These are phyloP conservation scores for Aspergillus pseudoviridinutans DNA, from an alignment of 2,329 filamentous ascomycete species.

Conservation along the genomic window DNA sequence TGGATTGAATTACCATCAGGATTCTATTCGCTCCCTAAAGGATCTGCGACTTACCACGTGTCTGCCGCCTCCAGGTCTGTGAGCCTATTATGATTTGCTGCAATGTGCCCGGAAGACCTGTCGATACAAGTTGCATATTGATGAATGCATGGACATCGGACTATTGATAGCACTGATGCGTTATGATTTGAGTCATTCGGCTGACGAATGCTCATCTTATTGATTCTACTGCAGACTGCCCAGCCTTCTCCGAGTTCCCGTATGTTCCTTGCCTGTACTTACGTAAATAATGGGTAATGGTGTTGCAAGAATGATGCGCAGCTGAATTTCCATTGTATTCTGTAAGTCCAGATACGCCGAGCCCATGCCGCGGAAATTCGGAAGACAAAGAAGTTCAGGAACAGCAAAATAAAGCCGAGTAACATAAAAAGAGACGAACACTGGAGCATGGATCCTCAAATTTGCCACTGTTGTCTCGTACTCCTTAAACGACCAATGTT, in stretches of 20 bases:
- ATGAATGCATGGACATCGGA: not conserved
- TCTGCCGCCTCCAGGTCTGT: not conserved
- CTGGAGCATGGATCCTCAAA: not conserved
- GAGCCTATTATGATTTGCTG: not conserved
- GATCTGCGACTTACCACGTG: not conserved
- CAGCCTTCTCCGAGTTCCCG: not conserved
- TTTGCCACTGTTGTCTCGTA: not conserved
- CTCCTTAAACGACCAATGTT: not conserved
- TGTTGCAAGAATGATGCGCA: not conserved
- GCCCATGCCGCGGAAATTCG: not conserved
- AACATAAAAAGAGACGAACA: not conserved
- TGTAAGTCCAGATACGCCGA: not conserved
- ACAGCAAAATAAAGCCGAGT: not conserved
- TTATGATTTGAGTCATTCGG: constrained; percentile 1
- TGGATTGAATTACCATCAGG: not conserved
- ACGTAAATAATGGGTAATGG: constrained; percentile 8
- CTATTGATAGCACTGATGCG: not conserved
- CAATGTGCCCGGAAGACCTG: not conserved
- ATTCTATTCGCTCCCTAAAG: not conserved
- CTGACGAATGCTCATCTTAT: not conserved
- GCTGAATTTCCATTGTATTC: not conserved
- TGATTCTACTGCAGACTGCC: not conserved
- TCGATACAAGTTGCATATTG: not conserved
- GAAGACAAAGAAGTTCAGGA: not conserved
- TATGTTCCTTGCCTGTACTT: not conserved